phyloP scores from a whole-genome alignment of 495 filamentous ascomycete species.

The Annulohypoxylon stygium region DNA sequence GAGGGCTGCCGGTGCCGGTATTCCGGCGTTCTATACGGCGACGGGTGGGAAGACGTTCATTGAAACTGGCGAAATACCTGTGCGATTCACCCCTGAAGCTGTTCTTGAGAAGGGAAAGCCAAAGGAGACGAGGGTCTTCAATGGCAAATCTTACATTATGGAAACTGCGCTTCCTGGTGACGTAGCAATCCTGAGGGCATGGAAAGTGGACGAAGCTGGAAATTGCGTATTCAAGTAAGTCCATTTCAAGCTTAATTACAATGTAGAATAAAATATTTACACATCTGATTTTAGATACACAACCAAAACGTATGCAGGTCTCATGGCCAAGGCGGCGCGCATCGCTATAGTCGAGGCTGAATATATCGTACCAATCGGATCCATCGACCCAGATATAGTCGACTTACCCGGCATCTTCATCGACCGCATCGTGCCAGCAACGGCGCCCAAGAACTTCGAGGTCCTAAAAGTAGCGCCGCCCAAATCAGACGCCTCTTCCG shows the following conservation, averaged over 20 bases:
- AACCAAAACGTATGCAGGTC: slow-evolving; percentile 68
- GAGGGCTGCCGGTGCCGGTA: slow-evolving; percentile 73
- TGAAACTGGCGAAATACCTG: slow-evolving; percentile 71
- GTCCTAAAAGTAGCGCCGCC: slow-evolving; percentile 59
- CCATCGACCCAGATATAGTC: slow-evolving; percentile 69
- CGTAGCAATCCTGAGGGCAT: slow-evolving; percentile 72
- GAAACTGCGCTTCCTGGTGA: slow-evolving; percentile 73
- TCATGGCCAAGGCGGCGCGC: slow-evolving; percentile 74
- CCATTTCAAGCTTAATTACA: too few species aligned
- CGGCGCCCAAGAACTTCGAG: slow-evolving; percentile 67
- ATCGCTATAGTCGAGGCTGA: slow-evolving; percentile 77
- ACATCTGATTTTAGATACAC: slow-evolving; percentile 61
- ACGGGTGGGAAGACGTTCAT: slow-evolving; percentile 72
- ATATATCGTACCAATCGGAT: slow-evolving; percentile 71
- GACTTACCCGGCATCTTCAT: slow-evolving; percentile 75
- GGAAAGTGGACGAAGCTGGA: slow-evolving; percentile 74
- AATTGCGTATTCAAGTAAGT: slow-evolving; percentile 71
- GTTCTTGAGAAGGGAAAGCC: slow-evolving; percentile 67
- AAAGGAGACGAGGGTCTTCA: slow-evolving; percentile 70
- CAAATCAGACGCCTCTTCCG: slow-evolving; percentile 25
- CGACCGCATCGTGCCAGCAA: slow-evolving; percentile 72
- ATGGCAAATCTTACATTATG: slow-evolving; percentile 71
- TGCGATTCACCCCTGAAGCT: slow-evolving; percentile 64
- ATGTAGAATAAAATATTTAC: background rate
- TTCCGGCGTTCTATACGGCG: slow-evolving; percentile 75